phyloP scores from a whole-genome alignment of 495 filamentous ascomycete genomes.

The Polyplosphaeria fusca region DNA sequence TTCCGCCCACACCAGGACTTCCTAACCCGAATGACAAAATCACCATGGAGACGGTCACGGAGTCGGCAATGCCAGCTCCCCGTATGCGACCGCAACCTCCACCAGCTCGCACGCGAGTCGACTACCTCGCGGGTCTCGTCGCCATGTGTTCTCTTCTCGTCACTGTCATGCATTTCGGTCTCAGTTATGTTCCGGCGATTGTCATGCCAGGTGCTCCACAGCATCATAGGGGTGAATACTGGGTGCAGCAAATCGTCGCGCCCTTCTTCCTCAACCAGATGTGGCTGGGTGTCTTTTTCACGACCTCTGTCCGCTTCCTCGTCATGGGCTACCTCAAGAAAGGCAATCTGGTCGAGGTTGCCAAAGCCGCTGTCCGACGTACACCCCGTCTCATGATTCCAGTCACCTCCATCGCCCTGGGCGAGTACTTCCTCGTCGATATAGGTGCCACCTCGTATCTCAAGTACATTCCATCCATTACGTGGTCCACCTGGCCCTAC shows the following conservation, averaged over 20 bases:
- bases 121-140: slow-evolving; percentile 46
- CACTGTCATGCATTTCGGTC: slow-evolving; percentile 42
- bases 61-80: slow-evolving; percentile 26
- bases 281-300: slow-evolving; percentile 46
- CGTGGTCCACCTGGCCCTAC: slow-evolving; percentile 47
- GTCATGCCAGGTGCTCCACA: slow-evolving; percentile 35
- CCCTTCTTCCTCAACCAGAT: slow-evolving; percentile 44
- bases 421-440: slow-evolving; percentile 48
- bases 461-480: slow-evolving; percentile 43
- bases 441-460: slow-evolving; percentile 42
- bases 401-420: slow-evolving; percentile 38
- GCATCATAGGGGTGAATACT: slow-evolving; percentile 41
- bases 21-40: slow-evolving; percentile 20
- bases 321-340: slow-evolving; percentile 39
- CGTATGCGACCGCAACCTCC: slow-evolving; percentile 18
- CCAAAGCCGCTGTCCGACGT: slow-evolving; percentile 43
- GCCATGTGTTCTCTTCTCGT: slow-evolving; percentile 42
- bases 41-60: slow-evolving; percentile 25
- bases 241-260: slow-evolving; percentile 39
- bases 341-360: slow-evolving; percentile 41
- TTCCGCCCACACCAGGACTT: background rate
- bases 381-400: slow-evolving; percentile 44
- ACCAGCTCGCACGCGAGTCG: slow-evolving; percentile 37
- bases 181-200: slow-evolving; percentile 40
- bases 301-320: slow-evolving; percentile 45